A percentile compares a stretch with the other conserved stretches of the same genome.
These are phyloP conservation scores for Lipomyces spencermartinsiae DNA, from an alignment of 805 yeast genomes.

Conservation along the genomic window DNA sequence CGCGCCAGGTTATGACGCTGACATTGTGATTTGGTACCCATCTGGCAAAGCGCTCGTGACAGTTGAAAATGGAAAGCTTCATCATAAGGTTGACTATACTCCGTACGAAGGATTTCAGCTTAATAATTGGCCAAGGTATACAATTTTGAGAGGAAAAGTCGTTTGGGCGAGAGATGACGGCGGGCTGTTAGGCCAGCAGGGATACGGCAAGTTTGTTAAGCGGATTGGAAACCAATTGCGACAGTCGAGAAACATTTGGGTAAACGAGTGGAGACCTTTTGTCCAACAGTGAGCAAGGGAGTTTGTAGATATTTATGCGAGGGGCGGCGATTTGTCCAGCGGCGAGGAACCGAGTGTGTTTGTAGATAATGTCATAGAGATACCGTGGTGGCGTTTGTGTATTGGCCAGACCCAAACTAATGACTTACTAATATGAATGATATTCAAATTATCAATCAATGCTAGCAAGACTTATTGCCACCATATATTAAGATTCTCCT, in stretches of 20 bases:
- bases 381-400: not conserved
- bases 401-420: not conserved
- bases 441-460: too few relatives aligned
- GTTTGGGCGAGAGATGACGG: constrained; percentile 38
- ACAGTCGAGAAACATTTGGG: constrained; percentile 30
- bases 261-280: constrained; percentile 33
- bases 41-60: constrained; percentile 44
- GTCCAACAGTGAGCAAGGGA: constrained; percentile 7
- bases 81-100: constrained; percentile 41
- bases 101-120: constrained; percentile 49
- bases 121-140: constrained; percentile 56
- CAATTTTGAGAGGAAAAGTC: constrained; percentile 47
- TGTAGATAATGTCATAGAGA: not conserved
- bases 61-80: constrained; percentile 45
- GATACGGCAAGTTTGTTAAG: constrained; percentile 35
- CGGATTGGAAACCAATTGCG: constrained; percentile 33
- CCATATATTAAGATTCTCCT: too few relatives aligned
- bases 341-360: too few relatives aligned
- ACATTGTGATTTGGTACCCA: constrained; percentile 57
- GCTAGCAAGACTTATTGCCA: too few relatives aligned
- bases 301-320: too few relatives aligned
- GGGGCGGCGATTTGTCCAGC: too few relatives aligned
- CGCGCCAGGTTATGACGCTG: constrained; percentile 58
- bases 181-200: constrained; percentile 35
- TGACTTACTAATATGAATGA: not conserved